phyloP scores from a whole-genome alignment of 176 grass and related monocot species.

The Oryza longistaminata region DNA sequence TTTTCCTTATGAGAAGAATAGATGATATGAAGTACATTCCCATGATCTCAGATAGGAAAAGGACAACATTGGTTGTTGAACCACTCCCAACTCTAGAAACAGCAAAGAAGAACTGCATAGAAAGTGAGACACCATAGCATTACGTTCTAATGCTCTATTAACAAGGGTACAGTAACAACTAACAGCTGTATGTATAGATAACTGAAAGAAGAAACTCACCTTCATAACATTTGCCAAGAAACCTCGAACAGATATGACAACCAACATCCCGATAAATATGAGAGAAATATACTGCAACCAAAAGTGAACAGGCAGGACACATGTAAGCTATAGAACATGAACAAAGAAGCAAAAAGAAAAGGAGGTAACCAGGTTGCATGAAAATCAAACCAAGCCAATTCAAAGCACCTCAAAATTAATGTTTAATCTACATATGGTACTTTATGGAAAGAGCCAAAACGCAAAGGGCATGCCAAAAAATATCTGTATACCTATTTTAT shows the following conservation, averaged over 20 bases:
- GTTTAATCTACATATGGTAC: background rate
- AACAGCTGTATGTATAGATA: constrained; percentile 3
- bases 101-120: constrained; percentile 93
- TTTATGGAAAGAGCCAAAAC: background rate
- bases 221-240: constrained; percentile 98
- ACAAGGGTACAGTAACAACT: background rate
- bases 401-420: background rate
- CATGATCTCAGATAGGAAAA: constrained; percentile 98
- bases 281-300: constrained; percentile 87
- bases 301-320: constrained; percentile 14
- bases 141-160: background rate
- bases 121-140: background rate
- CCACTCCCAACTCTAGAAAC: constrained; percentile 95
- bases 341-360: constrained; percentile 12
- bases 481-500: background rate
- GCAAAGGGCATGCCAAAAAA: background rate
- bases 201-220: constrained; percentile 39
- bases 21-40: constrained; percentile 99
- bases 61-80: constrained; percentile 91
- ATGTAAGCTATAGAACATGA: background rate
- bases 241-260: constrained; percentile 95
- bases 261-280: constrained; percentile 97
- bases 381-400: background rate
- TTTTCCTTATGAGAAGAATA: constrained; percentile 98
- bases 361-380: background rate